Percentiles rank a stretch among this genome's conserved stretches.
Conservation (phyloP, 1,139 yeast species). For the Nakaseomyces nivariensis region DNA sequence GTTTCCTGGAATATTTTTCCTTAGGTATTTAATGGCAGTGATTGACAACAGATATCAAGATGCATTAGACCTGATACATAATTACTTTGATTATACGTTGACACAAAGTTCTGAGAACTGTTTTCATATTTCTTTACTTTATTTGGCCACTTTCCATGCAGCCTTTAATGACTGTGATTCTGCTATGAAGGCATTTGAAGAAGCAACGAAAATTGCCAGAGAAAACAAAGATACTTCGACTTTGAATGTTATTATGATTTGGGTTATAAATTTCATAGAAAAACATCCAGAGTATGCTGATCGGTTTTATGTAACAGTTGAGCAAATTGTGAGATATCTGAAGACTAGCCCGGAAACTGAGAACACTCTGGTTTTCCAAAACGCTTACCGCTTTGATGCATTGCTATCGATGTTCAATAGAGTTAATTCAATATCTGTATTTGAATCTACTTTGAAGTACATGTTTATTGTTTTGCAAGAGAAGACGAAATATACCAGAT, state of each 20-base stretch:
- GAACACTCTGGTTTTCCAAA: constrained; percentile 18
- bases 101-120: constrained; percentile 31
- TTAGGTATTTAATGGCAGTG: constrained; percentile 55
- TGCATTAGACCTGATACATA: constrained; percentile 63
- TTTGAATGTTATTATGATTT: constrained; percentile 64
- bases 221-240: constrained; percentile 73
- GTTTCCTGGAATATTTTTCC: constrained; percentile 56
- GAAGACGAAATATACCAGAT: constrained; percentile 5
- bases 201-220: constrained; percentile 80
- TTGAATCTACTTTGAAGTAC: constrained; percentile 20
- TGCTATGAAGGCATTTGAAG: constrained; percentile 74
- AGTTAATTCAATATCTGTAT: constrained; percentile 10
- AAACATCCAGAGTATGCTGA: constrained; percentile 53
- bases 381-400: constrained; percentile 24
- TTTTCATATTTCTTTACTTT: constrained; percentile 67
- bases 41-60: constrained; percentile 59
- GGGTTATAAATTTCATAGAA: constrained; percentile 66
- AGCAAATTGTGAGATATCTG: constrained; percentile 55
- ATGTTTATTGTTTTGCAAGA: constrained; percentile 15
- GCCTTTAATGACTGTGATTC: constrained; percentile 65
- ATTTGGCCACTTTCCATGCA: constrained; percentile 70
- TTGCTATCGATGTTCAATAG: constrained; percentile 15
- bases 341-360: constrained; percentile 28
- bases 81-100: constrained; percentile 81
- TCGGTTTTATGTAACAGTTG: constrained; percentile 35